A percentile compares a stretch with the other conserved stretches of the same genome.
Evolutionary conservation across 805 yeast species (phyloP).

Genomic region (Komagataella pastoris): DNA sequence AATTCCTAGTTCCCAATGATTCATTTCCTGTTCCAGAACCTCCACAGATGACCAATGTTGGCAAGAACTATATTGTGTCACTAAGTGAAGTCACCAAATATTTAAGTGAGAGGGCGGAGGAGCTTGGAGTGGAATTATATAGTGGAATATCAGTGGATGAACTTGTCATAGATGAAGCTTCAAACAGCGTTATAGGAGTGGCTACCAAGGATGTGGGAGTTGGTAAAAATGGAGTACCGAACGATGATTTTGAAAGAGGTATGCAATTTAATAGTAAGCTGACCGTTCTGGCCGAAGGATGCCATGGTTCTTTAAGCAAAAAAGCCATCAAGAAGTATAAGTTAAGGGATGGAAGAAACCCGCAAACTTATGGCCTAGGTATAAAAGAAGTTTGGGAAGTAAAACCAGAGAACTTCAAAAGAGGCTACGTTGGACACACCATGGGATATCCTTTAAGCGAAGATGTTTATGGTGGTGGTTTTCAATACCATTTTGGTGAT

Average conservation of each 20-base stretch:
- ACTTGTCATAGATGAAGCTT: slow-evolving; percentile 46
- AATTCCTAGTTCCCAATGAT: slow-evolving; percentile 41
- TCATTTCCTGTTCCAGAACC: slow-evolving; percentile 82
- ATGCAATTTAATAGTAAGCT: slow-evolving; percentile 91
- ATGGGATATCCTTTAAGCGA: slow-evolving; percentile 76
- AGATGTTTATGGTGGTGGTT: slow-evolving; percentile 90
- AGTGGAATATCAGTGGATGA: slow-evolving; percentile 84
- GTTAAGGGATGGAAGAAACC: slow-evolving; percentile 48
- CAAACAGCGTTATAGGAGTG: slow-evolving; percentile 63
- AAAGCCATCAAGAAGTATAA: slow-evolving; percentile 56
- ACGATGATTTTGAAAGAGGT: slow-evolving; percentile 82
- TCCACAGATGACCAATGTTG: slow-evolving; percentile 74
- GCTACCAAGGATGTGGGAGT: slow-evolving; percentile 93
- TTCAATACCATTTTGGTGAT: slow-evolving; percentile 93
- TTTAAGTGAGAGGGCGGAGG: slow-evolving; percentile 83
- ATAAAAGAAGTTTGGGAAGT: slow-evolving; percentile 97
- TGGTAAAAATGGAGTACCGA: slow-evolving; percentile 61
- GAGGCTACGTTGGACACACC: slow-evolving; percentile 75
- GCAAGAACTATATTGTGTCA: slow-evolving; percentile 76
- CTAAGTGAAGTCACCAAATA: slow-evolving; percentile 70
- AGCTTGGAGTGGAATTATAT: slow-evolving; percentile 84
- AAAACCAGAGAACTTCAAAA: slow-evolving; percentile 61
- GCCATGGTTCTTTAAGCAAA: slow-evolving; percentile 89
- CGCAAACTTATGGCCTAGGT: slow-evolving; percentile 93
- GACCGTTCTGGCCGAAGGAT: slow-evolving; percentile 94